Evolutionary conservation across 2,329 filamentous ascomycete species (phyloP).

Genomic region (Elsinoe australis): DNA sequence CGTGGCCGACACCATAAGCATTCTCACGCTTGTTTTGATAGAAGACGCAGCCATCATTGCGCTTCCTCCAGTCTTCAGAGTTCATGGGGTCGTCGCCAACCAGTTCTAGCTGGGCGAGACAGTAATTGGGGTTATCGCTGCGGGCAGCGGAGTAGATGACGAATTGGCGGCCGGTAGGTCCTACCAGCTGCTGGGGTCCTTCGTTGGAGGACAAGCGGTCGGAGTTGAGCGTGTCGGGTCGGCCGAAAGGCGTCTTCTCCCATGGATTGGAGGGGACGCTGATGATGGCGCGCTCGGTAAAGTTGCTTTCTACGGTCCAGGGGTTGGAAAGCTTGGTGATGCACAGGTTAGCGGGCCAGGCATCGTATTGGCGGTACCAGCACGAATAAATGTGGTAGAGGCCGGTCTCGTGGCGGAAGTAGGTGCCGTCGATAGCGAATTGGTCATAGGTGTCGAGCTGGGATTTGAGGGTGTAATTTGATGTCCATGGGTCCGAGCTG

Average conservation of each 20-base stretch:
- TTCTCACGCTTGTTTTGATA: constrained; percentile 41
- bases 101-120: constrained; percentile 45
- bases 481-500: constrained; percentile 39
- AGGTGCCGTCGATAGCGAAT: constrained; percentile 49
- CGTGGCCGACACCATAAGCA: constrained; percentile 45
- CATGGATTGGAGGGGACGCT: constrained; percentile 42
- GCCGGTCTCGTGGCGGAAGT: constrained; percentile 39
- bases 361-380: constrained; percentile 39
- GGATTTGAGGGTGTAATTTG: constrained; percentile 39
- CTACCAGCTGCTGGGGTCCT: constrained; percentile 44
- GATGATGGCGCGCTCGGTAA: constrained; percentile 42
- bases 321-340: constrained; percentile 45
- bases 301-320: constrained; percentile 40
- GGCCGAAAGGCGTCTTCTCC: constrained; percentile 47
- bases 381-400: constrained; percentile 39
- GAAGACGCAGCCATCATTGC: constrained; percentile 42
- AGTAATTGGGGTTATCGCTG: constrained; percentile 48
- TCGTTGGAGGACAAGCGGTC: constrained; percentile 44
- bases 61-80: constrained; percentile 42
- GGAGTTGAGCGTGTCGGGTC: constrained; percentile 32
- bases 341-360: constrained; percentile 47
- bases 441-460: constrained; percentile 46
- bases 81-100: constrained; percentile 45
- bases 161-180: constrained; percentile 43
- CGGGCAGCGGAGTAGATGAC: constrained; percentile 45